Evolutionary conservation across 139 green algal species (phyloP), one percentile per base, ranked within the genome.

Genomic region (Astrephomene gubernaculifera): DNA sequence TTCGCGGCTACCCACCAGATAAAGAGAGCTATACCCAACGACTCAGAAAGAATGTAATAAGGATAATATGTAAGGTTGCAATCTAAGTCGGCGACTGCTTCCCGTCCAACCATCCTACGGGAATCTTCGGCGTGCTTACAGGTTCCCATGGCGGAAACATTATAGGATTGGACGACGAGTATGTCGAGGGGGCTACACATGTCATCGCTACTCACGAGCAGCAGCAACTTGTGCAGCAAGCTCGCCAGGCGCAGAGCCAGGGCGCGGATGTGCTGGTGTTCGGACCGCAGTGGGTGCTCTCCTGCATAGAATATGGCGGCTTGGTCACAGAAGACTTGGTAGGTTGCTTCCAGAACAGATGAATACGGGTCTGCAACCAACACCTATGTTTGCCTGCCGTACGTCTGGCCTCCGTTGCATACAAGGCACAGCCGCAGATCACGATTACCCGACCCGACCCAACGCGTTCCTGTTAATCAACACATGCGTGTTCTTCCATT

Each of bases 161-260:
- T 25, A 41, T 81, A 33, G 53, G 73, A 9, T 29, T 64, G 29
- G 53, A 69, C 19, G 73, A 81, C 73, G 19, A 24, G 9, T 68
- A 65, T 27, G 73, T 81, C 0, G 38, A 54, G 25, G 73, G 57
- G 1, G 75, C 75, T 22, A 71, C 38, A 5, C 57, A 82, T 29
- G 60, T 82, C 2, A 71, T 82, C 3, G 75, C 57, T 1, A 71
- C 33, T 21, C 75, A 82, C n/a, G 39, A 82, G 36, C 75, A 70
- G 53, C 75, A 82, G 43, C 24, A 5, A 27, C 4, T 60, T 10
- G 75, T 71, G 24, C 36, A 44, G 38, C 31, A 82, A 57, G 75
- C 75, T 25, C 60, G 54, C 24, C 35, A 53, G 6, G 53, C 52
- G 5, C 73, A 81, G 38, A 29, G 10, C 21, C 36, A 31, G 54